A percentile compares a stretch with the other conserved stretches of the same genome.
phyloP scores from a whole-genome alignment of 1,284 basidiomycete genomes.

The Trichosporon asahii region DNA sequence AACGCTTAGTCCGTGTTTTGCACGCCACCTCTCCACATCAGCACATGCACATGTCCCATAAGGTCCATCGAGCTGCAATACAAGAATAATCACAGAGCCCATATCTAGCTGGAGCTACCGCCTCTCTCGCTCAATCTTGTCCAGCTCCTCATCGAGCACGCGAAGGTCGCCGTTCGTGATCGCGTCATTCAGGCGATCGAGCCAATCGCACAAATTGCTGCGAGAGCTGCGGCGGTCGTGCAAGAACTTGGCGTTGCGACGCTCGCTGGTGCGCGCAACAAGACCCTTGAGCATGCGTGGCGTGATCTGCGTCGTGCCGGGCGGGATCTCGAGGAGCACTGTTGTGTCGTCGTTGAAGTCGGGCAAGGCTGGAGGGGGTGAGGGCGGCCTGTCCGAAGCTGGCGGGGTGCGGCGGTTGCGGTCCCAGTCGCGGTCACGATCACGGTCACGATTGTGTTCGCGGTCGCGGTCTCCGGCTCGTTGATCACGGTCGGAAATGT shows the following conservation, averaged over 20 bases:
- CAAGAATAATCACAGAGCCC: no score
- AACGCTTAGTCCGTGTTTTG: no score
- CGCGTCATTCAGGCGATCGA: background rate
- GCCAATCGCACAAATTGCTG: background rate
- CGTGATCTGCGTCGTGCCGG: background rate
- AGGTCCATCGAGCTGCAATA: no score
- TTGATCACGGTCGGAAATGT: no score
- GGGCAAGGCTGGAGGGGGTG: no score
- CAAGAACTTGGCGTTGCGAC: background rate
- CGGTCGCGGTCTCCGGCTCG: no score
- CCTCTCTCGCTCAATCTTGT: background rate
- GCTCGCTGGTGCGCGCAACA: background rate
- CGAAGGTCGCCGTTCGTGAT: background rate
- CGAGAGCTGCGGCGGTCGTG: background rate
- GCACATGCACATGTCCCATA: background rate
- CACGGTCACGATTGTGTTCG: no score
- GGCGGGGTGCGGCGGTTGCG: background rate
- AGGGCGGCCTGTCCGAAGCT: background rate
- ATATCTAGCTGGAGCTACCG: background rate
- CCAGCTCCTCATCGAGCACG: background rate
- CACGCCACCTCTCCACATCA: no score
- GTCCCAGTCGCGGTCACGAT: background rate
- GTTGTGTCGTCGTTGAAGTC: background rate
- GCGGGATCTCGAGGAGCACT: background rate
- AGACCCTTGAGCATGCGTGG: background rate